A percentile compares a stretch with the other conserved stretches of the same genome.
phyloP scores from a whole-genome alignment of 345 rosid genomes.

The Firmiana major region DNA sequence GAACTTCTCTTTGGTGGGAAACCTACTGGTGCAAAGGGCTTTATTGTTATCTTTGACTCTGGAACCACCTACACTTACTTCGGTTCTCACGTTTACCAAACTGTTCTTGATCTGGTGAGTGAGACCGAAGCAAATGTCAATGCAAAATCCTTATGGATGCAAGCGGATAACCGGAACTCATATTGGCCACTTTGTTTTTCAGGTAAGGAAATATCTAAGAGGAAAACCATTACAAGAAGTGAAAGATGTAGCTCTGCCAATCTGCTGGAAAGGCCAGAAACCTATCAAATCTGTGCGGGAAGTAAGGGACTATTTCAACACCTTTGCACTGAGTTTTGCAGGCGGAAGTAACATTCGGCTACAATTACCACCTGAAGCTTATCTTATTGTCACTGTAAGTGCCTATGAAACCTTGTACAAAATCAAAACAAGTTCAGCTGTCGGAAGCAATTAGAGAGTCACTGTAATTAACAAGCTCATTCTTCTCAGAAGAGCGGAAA shows the following conservation, averaged over 20 bases:
- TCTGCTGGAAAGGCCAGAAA: constrained; percentile 23
- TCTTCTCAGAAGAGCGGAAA: constrained; percentile 17
- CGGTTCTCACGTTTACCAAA: constrained; percentile 42
- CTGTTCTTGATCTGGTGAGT: constrained; percentile 57
- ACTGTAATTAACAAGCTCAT: not conserved
- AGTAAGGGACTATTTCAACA: constrained; percentile 18
- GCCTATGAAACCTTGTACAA: not conserved
- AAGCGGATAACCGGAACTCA: not conserved
- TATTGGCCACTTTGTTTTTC: not conserved
- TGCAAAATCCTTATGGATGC: not conserved
- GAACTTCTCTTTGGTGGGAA: constrained; percentile 55
- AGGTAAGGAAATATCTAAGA: constrained; percentile 14
- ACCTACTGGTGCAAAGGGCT: constrained; percentile 52
- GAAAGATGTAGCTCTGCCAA: constrained; percentile 19
- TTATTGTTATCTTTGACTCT: constrained; percentile 59
- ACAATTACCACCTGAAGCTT: constrained; percentile 18
- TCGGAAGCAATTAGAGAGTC: not conserved
- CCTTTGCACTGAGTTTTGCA: constrained; percentile 16
- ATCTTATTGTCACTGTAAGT: constrained; percentile 27
- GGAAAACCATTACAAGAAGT: constrained; percentile 7
- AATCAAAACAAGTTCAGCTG: not conserved
- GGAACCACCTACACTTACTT: constrained; percentile 88
- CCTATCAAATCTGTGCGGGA: constrained; percentile 11
- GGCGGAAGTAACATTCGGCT: constrained; percentile 10
- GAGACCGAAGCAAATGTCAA: constrained; percentile 14